Conservation (phyloP, 2,329 filamentous ascomycete species). For the Clonostachys solani region DNA sequence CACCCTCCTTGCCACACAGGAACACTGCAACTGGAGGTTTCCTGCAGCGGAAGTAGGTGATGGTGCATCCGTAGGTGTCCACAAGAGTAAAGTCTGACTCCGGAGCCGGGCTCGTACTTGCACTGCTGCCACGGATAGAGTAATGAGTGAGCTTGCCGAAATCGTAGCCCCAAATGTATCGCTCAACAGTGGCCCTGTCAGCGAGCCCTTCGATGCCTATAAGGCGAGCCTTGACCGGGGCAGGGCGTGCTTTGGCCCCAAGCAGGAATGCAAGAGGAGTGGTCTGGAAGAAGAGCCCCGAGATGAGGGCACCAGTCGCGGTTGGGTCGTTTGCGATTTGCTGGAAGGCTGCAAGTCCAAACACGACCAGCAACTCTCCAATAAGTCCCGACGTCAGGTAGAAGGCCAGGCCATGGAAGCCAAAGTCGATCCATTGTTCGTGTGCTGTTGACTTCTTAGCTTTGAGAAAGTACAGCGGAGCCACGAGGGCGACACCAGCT, state of each 20-base stretch:
- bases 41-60: slow-evolving; percentile 25
- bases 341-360: too few relatives aligned
- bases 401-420: neutral
- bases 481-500: too few relatives aligned
- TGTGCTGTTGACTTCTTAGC: too few relatives aligned
- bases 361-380: neutral
- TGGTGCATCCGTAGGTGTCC: slow-evolving; percentile 35
- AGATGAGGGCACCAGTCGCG: too few relatives aligned
- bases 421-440: too few relatives aligned
- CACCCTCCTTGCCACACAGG: slow-evolving; percentile 35
- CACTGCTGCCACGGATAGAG: neutral
- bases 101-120: too few relatives aligned
- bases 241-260: too few relatives aligned
- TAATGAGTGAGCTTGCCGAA: slow-evolving; percentile 1
- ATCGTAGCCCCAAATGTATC: slow-evolving; percentile 8
- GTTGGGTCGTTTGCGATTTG: too few relatives aligned
- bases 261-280: too few relatives aligned
- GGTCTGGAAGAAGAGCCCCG: too few relatives aligned
- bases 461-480: too few relatives aligned
- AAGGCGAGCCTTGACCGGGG: slow-evolving; percentile 2
- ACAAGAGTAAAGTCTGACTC: slow-evolving; percentile 24
- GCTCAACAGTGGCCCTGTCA: slow-evolving; percentile 4
- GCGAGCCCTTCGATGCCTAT: slow-evolving; percentile 8
- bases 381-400: neutral
- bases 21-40: slow-evolving; percentile 30